Evolutionary conservation across 768 basidiomycete genomes (phyloP).

Genomic region (Rhizopogon vinicolor): DNA sequence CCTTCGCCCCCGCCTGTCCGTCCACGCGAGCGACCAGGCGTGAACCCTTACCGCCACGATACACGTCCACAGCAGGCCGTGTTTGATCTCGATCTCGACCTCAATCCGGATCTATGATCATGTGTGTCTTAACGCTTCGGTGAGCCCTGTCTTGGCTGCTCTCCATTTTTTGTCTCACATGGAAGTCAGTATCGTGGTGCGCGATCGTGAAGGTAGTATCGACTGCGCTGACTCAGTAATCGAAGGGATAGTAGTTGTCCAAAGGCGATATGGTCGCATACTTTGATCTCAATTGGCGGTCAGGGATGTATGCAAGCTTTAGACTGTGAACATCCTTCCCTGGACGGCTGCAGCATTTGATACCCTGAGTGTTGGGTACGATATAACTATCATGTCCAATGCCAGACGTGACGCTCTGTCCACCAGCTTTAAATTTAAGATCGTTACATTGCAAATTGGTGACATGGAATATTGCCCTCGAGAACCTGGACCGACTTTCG

Average conservation of each 20-base stretch:
- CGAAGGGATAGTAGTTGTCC: neutral
- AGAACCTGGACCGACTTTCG: too few relatives aligned
- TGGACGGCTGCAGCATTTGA: neutral
- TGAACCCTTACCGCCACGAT: constrained; percentile 71
- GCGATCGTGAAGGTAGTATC: neutral
- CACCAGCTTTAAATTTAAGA: too few relatives aligned
- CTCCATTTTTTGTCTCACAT: neutral
- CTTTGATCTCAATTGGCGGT: neutral
- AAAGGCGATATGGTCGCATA: neutral
- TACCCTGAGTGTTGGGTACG: too few relatives aligned
- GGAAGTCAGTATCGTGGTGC: neutral
- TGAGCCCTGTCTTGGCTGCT: neutral
- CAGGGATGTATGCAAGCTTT: neutral
- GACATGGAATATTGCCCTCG: too few relatives aligned
- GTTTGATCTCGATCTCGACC: constrained; percentile 79
- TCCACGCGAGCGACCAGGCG: constrained; percentile 45
- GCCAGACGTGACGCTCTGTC: neutral
- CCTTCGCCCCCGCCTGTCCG: constrained; percentile 49
- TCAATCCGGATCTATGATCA: constrained; percentile 72
- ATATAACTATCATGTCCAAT: neutral
- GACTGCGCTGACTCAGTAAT: neutral
- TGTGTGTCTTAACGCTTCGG: neutral
- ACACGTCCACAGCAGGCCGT: constrained; percentile 55
- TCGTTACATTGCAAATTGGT: too few relatives aligned
- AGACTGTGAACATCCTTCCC: too few relatives aligned